Percentiles rank a stretch among this genome's conserved stretches.
Conservation (phyloP, 1,139 yeast genomes). For the Blastobotrys persicus region DNA sequence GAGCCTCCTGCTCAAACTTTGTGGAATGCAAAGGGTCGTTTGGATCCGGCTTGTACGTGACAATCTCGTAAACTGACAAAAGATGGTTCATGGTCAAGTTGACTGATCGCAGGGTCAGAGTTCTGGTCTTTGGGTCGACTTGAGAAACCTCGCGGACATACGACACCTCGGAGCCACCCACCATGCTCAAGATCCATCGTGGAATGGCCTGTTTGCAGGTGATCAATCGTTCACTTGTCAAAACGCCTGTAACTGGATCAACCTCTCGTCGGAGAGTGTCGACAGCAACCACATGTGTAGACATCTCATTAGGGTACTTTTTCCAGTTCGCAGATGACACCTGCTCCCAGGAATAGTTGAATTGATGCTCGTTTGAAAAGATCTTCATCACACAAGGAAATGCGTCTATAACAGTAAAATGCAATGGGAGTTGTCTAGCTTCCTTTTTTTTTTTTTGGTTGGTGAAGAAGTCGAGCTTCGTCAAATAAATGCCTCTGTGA, state of each 20-base stretch:
- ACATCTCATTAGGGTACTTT: constrained; percentile 88
- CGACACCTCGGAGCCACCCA: constrained; percentile 72
- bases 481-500: neutral
- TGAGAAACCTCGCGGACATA: constrained; percentile 88
- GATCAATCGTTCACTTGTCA: constrained; percentile 82
- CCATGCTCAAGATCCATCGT: constrained; percentile 67
- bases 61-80: constrained; percentile 81
- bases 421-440: neutral
- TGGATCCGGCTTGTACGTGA: constrained; percentile 69
- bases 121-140: constrained; percentile 64
- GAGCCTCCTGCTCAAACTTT: constrained; percentile 75
- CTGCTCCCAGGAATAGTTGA: constrained; percentile 87
- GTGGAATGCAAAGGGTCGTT: constrained; percentile 52
- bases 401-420: neutral
- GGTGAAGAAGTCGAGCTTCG: neutral
- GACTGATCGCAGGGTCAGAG: constrained; percentile 77
- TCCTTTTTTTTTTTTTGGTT: neutral
- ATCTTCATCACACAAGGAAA: constrained; percentile 69
- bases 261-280: constrained; percentile 78
- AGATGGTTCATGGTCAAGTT: constrained; percentile 80
- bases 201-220: constrained; percentile 91
- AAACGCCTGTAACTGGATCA: constrained; percentile 51
- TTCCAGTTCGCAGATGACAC: constrained; percentile 97
- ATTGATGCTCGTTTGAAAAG: constrained; percentile 64
- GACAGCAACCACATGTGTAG: constrained; percentile 93